Conservation (phyloP, 192 early-diverging fungal genomes). For the Coemansia aciculifera region DNA sequence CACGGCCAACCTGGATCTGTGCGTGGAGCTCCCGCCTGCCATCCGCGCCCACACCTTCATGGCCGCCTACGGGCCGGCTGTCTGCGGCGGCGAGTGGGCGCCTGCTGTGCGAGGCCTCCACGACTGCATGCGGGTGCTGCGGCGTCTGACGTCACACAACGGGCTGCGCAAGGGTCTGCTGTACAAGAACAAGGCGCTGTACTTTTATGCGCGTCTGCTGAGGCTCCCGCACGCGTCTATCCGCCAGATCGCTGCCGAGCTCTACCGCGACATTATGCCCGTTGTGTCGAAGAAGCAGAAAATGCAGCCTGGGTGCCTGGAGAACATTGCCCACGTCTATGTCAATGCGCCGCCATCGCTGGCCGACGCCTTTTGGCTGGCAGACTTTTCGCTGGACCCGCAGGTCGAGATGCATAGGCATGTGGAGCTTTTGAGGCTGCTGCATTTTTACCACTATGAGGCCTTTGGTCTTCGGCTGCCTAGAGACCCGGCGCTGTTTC, state of each 20-base stretch:
- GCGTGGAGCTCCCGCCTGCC: constrained; percentile 15
- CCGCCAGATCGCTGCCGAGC: constrained; percentile 38
- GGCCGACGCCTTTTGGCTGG: constrained; percentile 39
- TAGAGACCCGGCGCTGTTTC: constrained; percentile 40
- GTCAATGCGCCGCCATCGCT: constrained; percentile 25
- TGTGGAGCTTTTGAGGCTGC: constrained; percentile 43
- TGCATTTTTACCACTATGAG: constrained; percentile 46
- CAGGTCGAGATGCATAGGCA: constrained; percentile 55
- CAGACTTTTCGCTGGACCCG: constrained; percentile 41
- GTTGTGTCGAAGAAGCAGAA: constrained; percentile 40
- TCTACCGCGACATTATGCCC: constrained; percentile 50
- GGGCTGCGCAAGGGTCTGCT: constrained; percentile 47
- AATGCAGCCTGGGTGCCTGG: constrained; percentile 16
- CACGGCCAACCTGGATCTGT: constrained; percentile 32
- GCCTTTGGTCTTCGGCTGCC: constrained; percentile 31
- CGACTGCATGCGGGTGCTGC: constrained; percentile 36
- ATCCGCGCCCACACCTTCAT: constrained; percentile 33
- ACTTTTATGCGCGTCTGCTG: constrained; percentile 31
- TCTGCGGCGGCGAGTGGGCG: constrained; percentile 12
- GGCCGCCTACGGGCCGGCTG: background rate
- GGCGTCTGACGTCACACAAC: constrained; percentile 45
- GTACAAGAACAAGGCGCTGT: constrained; percentile 52
- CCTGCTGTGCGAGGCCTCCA: constrained; percentile 30
- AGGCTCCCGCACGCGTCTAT: constrained; percentile 6
- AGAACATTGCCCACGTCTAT: constrained; percentile 32